Evolutionary conservation across 2,329 filamentous ascomycete genomes (phyloP).

Genomic region (Aspergillus sp.): DNA sequence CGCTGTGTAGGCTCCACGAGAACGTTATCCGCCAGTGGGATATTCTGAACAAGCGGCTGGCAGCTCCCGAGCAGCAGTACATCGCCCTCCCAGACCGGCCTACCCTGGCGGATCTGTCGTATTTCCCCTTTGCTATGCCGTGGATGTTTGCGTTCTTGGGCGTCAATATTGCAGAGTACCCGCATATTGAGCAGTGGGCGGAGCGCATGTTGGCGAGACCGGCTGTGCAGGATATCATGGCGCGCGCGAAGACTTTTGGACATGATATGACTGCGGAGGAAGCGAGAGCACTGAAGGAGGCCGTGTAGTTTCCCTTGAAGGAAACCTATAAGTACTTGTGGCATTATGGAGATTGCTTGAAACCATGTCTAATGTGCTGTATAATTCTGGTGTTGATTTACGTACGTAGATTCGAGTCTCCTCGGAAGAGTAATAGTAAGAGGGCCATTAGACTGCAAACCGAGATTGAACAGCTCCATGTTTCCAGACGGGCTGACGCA

Average conservation of each 20-base stretch:
- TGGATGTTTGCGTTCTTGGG: conserved; percentile 6
- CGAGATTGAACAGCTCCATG: too few species aligned
- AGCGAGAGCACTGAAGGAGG: background rate
- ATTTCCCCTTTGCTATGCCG: conserved; percentile 8
- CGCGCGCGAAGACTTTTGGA: background rate
- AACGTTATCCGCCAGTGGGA: conserved; percentile 4
- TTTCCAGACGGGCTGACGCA: too few species aligned
- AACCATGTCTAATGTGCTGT: too few species aligned
- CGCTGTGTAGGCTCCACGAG: background rate
- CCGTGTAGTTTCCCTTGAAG: too few species aligned
- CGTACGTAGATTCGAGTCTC: too few species aligned
- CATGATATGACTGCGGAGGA: background rate
- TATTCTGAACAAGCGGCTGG: conserved; percentile 1
- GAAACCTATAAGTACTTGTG: too few species aligned
- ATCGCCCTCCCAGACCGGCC: conserved; percentile 4
- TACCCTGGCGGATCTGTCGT: conserved; percentile 4
- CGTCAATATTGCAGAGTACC: conserved; percentile 6
- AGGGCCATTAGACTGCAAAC: too few species aligned
- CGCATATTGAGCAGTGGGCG: conserved; percentile 2
- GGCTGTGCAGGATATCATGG: background rate
- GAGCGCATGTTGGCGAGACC: background rate
- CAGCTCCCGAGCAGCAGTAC: background rate
- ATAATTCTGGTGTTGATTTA: too few species aligned
- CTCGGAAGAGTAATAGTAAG: too few species aligned
- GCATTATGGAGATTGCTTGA: too few species aligned